A percentile compares a stretch with the other conserved stretches of the same genome.
Evolutionary conservation across 257 asterid species (phyloP).

Genomic region (Jasminum sambac): DNA sequence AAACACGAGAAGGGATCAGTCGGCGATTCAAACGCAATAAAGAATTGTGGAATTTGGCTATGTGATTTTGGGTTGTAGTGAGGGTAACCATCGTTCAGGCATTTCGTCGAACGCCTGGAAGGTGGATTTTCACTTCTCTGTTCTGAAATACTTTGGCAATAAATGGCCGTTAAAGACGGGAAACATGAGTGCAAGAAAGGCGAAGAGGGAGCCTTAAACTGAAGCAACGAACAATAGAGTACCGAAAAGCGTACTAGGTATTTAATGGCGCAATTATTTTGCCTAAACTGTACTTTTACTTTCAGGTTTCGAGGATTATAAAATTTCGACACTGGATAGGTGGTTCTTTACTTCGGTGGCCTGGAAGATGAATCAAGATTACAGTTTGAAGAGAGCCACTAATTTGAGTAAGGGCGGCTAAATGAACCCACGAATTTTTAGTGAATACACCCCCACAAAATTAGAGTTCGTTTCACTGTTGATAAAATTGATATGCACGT

Average conservation of each 20-base stretch:
- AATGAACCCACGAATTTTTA: too few species aligned
- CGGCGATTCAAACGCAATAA: slow-evolving; percentile 29
- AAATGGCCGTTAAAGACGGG: not conserved
- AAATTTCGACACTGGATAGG: not conserved
- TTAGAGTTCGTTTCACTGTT: too few species aligned
- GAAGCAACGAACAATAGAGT: slow-evolving; percentile 48
- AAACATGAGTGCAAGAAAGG: not conserved
- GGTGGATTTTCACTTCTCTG: not conserved
- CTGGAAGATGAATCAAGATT: too few species aligned
- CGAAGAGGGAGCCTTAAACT: not conserved
- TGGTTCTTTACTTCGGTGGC: too few species aligned
- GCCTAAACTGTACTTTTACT: not conserved
- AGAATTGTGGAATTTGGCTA: slow-evolving; percentile 24
- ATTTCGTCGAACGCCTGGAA: slow-evolving; percentile 60
- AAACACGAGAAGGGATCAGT: slow-evolving; percentile 16
- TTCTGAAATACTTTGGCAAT: not conserved
- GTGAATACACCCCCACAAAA: too few species aligned
- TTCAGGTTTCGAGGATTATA: not conserved
- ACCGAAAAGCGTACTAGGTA: slow-evolving; percentile 24
- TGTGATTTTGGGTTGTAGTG: slow-evolving; percentile 29
- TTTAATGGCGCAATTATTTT: not conserved
- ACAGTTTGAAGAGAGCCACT: too few species aligned
- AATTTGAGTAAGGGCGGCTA: too few species aligned
- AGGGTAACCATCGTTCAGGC: slow-evolving; percentile 80
- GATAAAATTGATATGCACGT: too few species aligned